Base-by-base conservation (phyloP, 2,329 filamentous ascomycete genomes). In the Plenodomus biglobosus region DNA sequence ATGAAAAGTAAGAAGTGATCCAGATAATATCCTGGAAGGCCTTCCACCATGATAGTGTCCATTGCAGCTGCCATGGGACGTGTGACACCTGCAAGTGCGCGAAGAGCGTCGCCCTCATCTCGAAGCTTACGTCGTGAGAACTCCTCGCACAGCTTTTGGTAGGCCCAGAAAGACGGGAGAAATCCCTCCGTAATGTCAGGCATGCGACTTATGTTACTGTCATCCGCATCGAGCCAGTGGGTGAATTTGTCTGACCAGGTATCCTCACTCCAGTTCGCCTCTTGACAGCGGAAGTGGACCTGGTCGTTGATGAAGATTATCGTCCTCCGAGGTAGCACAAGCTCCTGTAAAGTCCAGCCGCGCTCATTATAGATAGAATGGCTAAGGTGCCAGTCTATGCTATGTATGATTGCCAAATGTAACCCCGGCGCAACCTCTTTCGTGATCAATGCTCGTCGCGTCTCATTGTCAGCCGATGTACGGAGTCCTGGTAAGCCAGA, bases 61-160 rank as follows among this genome's bases (percentile, higher is more conserved):
- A 48, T 48, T 8, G 36, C 40, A 8, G 15, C 36, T 7, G 46
- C 36, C 30, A 44, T 18, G 13, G 42, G 42, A 7, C 42, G 35
- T 4, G 19, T 39, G 21, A 44, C 18, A n/a, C 42, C 46, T n/a
- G 22, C 27, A 7, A 48, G 18, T 16, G 46, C 46, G 6, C 46
- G 46, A 5, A 48, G 24, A 35, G 46, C 36, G 35, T 48, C 46
- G 11, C 27, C 46, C 19, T 44, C 46, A 20, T 36, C 40, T 35
- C 46, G 40, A 13, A 48, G 24, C 3, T 37, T 40, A 15, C 46
- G 46, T 17, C 16, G 10, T n/a, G 46, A 48, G 27, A 44, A 48
- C 10, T 48, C 37, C 19, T 48, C 46, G 32, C 46, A 48, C 1
- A 48, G 24, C 13, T 48, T 48, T 21, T 48, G 46, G 21, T 48